Percentiles rank a stretch among this genome's conserved stretches.
Evolutionary conservation across 2,329 filamentous ascomycete species (phyloP).

Genomic region (Plenodomus lindquistii): DNA sequence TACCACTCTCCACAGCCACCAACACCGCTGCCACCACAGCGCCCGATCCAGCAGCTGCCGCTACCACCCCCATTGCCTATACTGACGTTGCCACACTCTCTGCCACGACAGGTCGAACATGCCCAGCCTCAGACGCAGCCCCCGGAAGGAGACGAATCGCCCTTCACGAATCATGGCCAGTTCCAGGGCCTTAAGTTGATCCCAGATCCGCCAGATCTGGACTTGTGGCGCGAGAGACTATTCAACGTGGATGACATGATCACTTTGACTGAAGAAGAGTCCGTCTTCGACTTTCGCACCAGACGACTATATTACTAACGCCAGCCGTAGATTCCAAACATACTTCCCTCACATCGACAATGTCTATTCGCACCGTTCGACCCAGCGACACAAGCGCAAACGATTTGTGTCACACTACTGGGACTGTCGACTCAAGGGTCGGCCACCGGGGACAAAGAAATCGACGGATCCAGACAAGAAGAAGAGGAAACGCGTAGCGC

Average conservation of each 20-base stretch:
- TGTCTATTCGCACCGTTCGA: constrained; percentile 81
- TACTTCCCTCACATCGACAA: constrained; percentile 86
- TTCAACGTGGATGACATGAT: constrained; percentile 78
- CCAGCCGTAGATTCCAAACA: constrained; percentile 67
- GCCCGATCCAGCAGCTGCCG: constrained; percentile 14
- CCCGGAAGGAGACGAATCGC: not conserved
- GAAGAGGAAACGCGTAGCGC: constrained; percentile 75
- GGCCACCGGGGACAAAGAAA: constrained; percentile 77
- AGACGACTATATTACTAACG: constrained; percentile 1
- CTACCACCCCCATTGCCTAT: constrained; percentile 15
- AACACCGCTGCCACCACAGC: constrained; percentile 12
- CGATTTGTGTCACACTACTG: constrained; percentile 84
- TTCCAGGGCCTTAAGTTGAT: constrained; percentile 60
- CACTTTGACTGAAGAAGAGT: constrained; percentile 74
- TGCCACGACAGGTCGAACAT: constrained; percentile 14
- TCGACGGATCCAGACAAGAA: constrained; percentile 80
- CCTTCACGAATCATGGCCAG: constrained; percentile 53
- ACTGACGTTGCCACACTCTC: constrained; percentile 11
- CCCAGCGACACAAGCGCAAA: constrained; percentile 78
- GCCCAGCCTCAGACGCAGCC: constrained; percentile 2
- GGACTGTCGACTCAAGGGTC: constrained; percentile 80
- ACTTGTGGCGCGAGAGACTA: constrained; percentile 70
- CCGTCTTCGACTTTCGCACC: constrained; percentile 30
- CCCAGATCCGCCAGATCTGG: constrained; percentile 67
- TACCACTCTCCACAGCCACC: constrained; percentile 19